Evolutionary conservation across 176 grass and related monocot species (phyloP).

Genomic region (Miscanthus lutarioriparius): DNA sequence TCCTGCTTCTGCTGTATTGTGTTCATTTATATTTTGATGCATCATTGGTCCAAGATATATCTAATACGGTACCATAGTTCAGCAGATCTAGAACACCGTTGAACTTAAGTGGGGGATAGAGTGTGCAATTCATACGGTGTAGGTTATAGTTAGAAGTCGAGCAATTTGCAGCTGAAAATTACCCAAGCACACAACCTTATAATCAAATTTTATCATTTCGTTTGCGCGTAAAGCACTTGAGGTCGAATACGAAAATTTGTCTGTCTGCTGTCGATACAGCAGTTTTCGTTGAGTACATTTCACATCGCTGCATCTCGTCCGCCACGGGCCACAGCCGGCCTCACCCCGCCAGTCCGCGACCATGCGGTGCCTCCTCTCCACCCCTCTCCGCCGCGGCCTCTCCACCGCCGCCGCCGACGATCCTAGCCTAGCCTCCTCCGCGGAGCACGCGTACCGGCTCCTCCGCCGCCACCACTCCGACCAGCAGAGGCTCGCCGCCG

Average conservation of each 20-base stretch:
- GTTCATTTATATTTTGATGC: neutral
- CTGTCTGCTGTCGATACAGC: neutral
- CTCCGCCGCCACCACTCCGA: conserved; percentile 63
- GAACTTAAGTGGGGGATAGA: neutral
- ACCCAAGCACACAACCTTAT: too few species aligned
- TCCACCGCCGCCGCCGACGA: conserved; percentile 40
- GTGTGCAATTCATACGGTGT: neutral
- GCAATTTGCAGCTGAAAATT: neutral
- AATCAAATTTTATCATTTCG: neutral
- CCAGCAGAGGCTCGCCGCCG: conserved; percentile 47
- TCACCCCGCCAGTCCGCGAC: neutral
- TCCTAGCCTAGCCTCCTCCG: conserved; percentile 38
- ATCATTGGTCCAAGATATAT: neutral
- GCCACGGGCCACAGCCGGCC: neutral
- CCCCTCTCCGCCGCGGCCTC: neutral
- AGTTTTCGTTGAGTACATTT: neutral
- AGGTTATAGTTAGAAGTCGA: neutral
- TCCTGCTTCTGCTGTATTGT: neutral
- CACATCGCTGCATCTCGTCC: neutral
- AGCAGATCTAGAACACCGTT: neutral
- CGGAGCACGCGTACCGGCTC: conserved; percentile 59
- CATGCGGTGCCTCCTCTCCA: conserved; percentile 25
- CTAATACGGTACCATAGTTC: too few species aligned
- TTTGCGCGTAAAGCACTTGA: neutral
- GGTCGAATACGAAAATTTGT: too few species aligned